phyloP scores from a whole-genome alignment of 495 filamentous ascomycete genomes.

The Aspergillus nidulans region DNA sequence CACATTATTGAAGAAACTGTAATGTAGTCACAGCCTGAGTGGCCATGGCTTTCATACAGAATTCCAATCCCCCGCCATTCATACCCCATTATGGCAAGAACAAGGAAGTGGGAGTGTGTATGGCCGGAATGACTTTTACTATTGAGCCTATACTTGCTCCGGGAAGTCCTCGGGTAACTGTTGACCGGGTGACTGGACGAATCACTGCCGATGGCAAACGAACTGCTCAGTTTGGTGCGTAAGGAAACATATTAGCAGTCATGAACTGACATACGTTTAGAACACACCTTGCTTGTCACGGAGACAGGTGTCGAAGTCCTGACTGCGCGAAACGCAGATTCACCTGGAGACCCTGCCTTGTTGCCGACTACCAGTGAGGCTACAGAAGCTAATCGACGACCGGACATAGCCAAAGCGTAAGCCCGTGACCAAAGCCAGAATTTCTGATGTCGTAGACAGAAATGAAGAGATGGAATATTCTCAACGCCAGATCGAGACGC shows the following conservation, averaged over 20 bases:
- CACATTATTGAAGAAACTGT: slow-evolving; percentile 75
- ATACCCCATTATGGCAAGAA: slow-evolving; percentile 87
- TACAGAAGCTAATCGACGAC: background rate
- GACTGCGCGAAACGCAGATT: slow-evolving; percentile 73
- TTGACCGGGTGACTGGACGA: slow-evolving; percentile 92
- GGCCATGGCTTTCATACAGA: slow-evolving; percentile 82
- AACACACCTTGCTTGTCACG: slow-evolving; percentile 91
- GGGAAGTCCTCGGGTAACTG: slow-evolving; percentile 75
- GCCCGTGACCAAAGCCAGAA: too few species aligned
- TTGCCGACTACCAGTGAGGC: slow-evolving; percentile 50
- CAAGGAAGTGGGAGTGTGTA: slow-evolving; percentile 81
- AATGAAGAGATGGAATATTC: too few species aligned
- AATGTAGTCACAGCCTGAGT: slow-evolving; percentile 84
- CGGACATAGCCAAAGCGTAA: too few species aligned
- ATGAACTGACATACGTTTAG: slow-evolving; percentile 21
- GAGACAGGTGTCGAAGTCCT: slow-evolving; percentile 89
- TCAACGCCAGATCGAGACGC: too few species aligned
- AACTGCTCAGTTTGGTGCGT: slow-evolving; percentile 67
- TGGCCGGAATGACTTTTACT: slow-evolving; percentile 87
- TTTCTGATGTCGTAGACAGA: too few species aligned
- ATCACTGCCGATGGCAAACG: slow-evolving; percentile 74
- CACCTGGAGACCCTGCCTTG: slow-evolving; percentile 78
- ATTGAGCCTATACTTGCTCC: slow-evolving; percentile 90
- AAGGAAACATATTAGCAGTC: background rate
- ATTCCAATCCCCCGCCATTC: slow-evolving; percentile 80